Conservation (phyloP, 371 early-diverging fungal genomes). For the Choanephora cucurbitarum region DNA sequence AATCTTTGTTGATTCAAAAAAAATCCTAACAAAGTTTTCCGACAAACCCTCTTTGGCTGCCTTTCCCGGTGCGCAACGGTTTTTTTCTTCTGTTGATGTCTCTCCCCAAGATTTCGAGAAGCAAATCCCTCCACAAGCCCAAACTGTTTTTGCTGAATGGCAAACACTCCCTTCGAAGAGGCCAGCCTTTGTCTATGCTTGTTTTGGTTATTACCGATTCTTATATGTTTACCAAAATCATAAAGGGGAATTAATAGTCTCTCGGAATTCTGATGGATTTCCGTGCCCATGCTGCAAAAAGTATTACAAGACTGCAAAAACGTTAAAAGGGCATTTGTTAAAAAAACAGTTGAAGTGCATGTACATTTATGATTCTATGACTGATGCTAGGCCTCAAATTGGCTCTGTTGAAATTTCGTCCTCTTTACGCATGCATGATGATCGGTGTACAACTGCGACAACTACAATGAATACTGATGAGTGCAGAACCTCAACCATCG, state of each 20-base stretch:
- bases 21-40: no score
- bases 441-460: conserved; percentile 12
- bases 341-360: conserved; percentile 7
- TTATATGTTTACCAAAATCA: no score
- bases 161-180: no score
- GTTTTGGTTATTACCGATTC: no score
- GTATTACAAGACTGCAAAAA: conserved; percentile 1
- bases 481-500: conserved; percentile 1
- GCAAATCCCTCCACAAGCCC: no score
- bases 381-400: conserved; percentile 10
- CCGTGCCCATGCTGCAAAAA: conserved; percentile 11
- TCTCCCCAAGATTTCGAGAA: no score
- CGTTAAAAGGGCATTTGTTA: conserved; percentile 5
- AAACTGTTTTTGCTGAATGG: no score
- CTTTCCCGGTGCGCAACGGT: no score
- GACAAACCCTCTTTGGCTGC: no score
- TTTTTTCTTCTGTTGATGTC: no score
- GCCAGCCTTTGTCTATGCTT: no score
- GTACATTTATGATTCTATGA: conserved; percentile 9
- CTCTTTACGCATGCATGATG: conserved; percentile 10
- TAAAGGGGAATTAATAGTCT: conserved; percentile 9
- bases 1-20: no score
- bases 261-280: conserved; percentile 10
- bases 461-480: conserved; percentile 10
- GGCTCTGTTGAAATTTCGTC: conserved; percentile 11